Evolutionary conservation across 352 stramenopile species (phyloP), one percentile per base, ranked within the genome.

Genomic region (Aphanomyces invadans): DNA sequence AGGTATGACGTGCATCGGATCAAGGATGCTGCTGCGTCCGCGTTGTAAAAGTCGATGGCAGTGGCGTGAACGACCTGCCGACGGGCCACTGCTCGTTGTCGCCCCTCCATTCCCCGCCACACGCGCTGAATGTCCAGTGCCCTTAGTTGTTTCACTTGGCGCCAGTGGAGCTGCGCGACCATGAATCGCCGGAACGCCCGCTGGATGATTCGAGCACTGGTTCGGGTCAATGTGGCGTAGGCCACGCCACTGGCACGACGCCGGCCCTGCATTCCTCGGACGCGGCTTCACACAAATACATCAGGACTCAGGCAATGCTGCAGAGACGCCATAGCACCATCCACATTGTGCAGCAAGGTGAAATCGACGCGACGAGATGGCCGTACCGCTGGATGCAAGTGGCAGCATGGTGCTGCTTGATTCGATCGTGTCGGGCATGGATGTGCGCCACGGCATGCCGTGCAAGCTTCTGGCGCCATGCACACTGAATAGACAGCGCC

Each of bases 401-500:
- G 12, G 60, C 60, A 25, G 38, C 33, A 11, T 33, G 5, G 21
- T 57, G 23, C 26, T 57, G 25, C 11, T 17, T 26, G 21, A 39
- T 33, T 21, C 7, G 11, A 11, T 42, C 42, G 32, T 60, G 45
- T 31, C n/a, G 38, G 9, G n/a, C 21, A 4, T 59, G 26, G 21
- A 67, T 25, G 11, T n/a, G 29, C 15, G 55, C 5, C 23, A 29
- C 38, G 3, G 48, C 15, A 17, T 39, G 49, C 9, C 60, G 60
- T 4, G 60, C 38, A 29, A 67, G 19, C 10, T 49, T 39, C 23
- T 52, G 60, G 2, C 60, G 45, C 60, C 60, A 67, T 31, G 60
- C 60, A 25, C 28, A 57, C 32, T 67, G 60, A 51, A 67, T 67
- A 4, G 1, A 2, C 23, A 67, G n/a, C 4, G 32, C 42, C 21